phyloP scores from a whole-genome alignment of 306 rosid genomes.

The Inga leiocalycina region DNA sequence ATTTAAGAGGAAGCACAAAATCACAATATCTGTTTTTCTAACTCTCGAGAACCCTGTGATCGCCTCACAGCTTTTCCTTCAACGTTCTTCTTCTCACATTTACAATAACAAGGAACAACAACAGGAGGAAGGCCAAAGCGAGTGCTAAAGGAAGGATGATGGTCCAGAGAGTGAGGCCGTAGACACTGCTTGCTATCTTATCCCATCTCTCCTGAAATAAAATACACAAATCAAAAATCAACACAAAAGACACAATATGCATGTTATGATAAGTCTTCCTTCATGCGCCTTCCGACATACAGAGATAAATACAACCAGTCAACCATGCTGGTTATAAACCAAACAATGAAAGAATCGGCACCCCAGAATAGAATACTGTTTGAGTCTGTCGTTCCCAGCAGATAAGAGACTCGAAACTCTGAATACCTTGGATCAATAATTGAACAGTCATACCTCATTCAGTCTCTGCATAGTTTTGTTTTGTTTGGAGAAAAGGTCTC shows the following conservation, averaged over 20 bases:
- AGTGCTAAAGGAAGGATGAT: conserved; percentile 40
- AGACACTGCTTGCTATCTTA: conserved; percentile 37
- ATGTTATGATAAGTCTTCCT: not conserved
- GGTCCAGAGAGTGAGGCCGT: conserved; percentile 47
- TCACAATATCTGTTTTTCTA: not conserved
- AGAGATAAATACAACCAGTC: not conserved
- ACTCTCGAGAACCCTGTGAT: not conserved
- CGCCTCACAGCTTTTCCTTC: conserved; percentile 66
- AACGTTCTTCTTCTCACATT: conserved; percentile 70
- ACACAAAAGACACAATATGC: not conserved
- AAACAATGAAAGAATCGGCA: not conserved
- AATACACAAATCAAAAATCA: conserved; percentile 18
- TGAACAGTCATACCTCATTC: conserved; percentile 52
- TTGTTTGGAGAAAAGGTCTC: conserved; percentile 59
- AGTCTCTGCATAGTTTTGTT: conserved; percentile 45
- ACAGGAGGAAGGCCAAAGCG: conserved; percentile 44
- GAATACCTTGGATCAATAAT: not conserved
- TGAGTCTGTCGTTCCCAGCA: not conserved
- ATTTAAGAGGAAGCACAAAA: not conserved
- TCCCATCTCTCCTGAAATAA: conserved; percentile 65
- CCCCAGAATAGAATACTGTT: not conserved
- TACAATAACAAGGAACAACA: conserved; percentile 51
- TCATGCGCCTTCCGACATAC: not conserved
- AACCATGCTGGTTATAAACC: not conserved
- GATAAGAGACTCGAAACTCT: not conserved